A percentile compares a stretch with the other conserved stretches of the same genome.
phyloP scores from a whole-genome alignment of 1,284 basidiomycete genomes.

The Trichosporon inkin region DNA sequence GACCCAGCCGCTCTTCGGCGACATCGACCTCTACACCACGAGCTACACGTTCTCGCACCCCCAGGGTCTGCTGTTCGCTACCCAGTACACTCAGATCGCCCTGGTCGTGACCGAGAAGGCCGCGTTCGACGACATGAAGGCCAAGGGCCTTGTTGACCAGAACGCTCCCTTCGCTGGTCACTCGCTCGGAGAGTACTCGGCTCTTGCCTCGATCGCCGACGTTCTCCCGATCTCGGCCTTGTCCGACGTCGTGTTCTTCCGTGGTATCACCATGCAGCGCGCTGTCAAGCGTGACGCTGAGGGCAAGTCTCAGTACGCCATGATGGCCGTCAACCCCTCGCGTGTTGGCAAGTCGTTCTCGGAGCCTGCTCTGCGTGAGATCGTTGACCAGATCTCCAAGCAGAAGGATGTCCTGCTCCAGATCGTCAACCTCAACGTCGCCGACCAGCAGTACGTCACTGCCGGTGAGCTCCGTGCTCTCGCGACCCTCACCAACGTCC shows the following conservation, averaged over 20 bases:
- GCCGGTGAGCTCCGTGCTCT: slow-evolving; percentile 92
- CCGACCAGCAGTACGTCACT: slow-evolving; percentile 80
- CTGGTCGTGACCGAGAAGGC: slow-evolving; percentile 96
- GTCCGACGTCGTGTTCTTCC: slow-evolving; percentile 97
- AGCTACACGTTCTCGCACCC: slow-evolving; percentile 98
- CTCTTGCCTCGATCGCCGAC: slow-evolving; percentile 92
- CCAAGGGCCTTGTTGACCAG: slow-evolving; percentile 87
- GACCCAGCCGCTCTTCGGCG: slow-evolving; percentile 87
- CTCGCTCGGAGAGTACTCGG: slow-evolving; percentile 97
- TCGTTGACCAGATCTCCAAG: slow-evolving; percentile 81
- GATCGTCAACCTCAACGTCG: slow-evolving; percentile 95
- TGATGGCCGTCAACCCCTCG: slow-evolving; percentile 97
- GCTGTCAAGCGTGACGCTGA: slow-evolving; percentile 90
- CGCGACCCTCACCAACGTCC: slow-evolving; percentile 89
- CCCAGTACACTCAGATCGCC: slow-evolving; percentile 97
- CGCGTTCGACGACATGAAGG: slow-evolving; percentile 96
- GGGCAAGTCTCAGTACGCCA: slow-evolving; percentile 93
- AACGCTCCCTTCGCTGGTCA: slow-evolving; percentile 94
- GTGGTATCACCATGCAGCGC: slow-evolving; percentile 98
- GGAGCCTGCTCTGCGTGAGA: slow-evolving; percentile 82
- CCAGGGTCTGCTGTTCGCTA: slow-evolving; percentile 89
- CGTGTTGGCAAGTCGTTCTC: slow-evolving; percentile 91
- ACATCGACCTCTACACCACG: slow-evolving; percentile 85
- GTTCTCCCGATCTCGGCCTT: slow-evolving; percentile 93
- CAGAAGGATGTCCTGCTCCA: slow-evolving; percentile 78